Conservation (phyloP, 768 basidiomycete genomes). For the Xerocomellus intermedius region DNA sequence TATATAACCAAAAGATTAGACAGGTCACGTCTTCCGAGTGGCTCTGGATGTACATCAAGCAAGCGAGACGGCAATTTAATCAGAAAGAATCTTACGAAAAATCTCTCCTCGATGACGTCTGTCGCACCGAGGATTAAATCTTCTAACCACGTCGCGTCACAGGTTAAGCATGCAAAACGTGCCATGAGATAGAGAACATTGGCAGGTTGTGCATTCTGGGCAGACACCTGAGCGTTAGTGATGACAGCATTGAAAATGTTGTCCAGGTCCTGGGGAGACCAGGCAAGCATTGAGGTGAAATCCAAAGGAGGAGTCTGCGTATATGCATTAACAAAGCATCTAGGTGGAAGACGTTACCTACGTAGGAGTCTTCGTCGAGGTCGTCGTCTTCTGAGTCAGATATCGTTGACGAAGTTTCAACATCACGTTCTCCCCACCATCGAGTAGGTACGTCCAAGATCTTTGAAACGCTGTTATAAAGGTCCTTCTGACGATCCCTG, state of each 20-base stretch:
- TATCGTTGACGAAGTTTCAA: slow-evolving; percentile 43
- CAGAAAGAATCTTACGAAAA: slow-evolving; percentile 71
- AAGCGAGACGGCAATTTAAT: slow-evolving; percentile 4
- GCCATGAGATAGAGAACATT: slow-evolving; percentile 89
- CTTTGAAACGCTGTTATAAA: slow-evolving; percentile 59
- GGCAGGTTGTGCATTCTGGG: slow-evolving; percentile 82
- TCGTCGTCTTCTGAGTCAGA: slow-evolving; percentile 53
- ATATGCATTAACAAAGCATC: slow-evolving; percentile 5
- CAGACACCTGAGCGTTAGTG: slow-evolving; percentile 65
- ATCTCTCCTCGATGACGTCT: slow-evolving; percentile 87
- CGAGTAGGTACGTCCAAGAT: slow-evolving; percentile 53
- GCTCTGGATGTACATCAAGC: slow-evolving; percentile 45
- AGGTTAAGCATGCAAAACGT: slow-evolving; percentile 89
- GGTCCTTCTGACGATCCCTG: slow-evolving; percentile 48
- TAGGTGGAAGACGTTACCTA: slow-evolving; percentile 25
- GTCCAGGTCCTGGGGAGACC: slow-evolving; percentile 76
- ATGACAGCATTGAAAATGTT: slow-evolving; percentile 82
- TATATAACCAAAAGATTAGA: slow-evolving; percentile 94
- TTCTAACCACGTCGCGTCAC: slow-evolving; percentile 89
- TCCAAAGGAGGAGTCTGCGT: slow-evolving; percentile 68
- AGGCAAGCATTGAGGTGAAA: slow-evolving; percentile 90
- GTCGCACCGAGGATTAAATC: slow-evolving; percentile 89
- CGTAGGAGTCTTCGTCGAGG: slow-evolving; percentile 48
- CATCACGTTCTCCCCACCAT: slow-evolving; percentile 64
- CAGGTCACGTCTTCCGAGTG: slow-evolving; percentile 82